Conservation (phyloP, 2,329 filamentous ascomycete genomes). For the Monosporascus sp. region DNA sequence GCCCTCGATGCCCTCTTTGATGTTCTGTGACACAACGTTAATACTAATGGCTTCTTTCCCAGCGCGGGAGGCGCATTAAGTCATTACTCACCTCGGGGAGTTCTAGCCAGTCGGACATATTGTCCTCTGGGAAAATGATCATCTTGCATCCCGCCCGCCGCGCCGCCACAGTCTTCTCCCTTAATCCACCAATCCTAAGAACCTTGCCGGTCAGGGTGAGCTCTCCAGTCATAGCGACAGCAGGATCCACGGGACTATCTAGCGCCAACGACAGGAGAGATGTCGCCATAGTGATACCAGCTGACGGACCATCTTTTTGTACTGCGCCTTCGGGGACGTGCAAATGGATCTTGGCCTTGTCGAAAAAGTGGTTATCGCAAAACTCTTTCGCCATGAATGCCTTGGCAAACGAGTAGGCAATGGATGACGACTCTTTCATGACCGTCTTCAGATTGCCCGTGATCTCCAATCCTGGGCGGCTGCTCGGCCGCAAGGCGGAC, state of each 20-base stretch:
- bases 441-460: slow-evolving; percentile 94
- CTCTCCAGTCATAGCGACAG: slow-evolving; percentile 96
- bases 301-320: slow-evolving; percentile 87
- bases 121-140: slow-evolving; percentile 92
- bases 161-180: slow-evolving; percentile 97
- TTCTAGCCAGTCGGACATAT: slow-evolving; percentile 95
- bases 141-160: slow-evolving; percentile 86
- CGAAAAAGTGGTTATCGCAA: slow-evolving; percentile 90
- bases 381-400: slow-evolving; percentile 79
- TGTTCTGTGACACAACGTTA: slow-evolving; percentile 62
- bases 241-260: slow-evolving; percentile 72
- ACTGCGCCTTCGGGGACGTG: slow-evolving; percentile 97
- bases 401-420: slow-evolving; percentile 96
- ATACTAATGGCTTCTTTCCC: slow-evolving; percentile 1
- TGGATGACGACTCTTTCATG: slow-evolving; percentile 95
- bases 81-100: slow-evolving; percentile 75
- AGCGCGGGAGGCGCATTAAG: neutral
- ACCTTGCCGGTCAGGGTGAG: slow-evolving; percentile 96
- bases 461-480: slow-evolving; percentile 76
- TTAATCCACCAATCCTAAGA: slow-evolving; percentile 83
- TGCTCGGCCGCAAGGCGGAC: slow-evolving; percentile 67
- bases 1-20: slow-evolving; percentile 93
- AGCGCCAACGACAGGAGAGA: slow-evolving; percentile 81
- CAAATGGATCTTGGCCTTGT: slow-evolving; percentile 89
- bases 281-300: slow-evolving; percentile 98